Percentiles rank a stretch among this genome's conserved stretches.
phyloP scores from a whole-genome alignment of 2,329 filamentous ascomycete genomes.

The Alternaria tenuissima region DNA sequence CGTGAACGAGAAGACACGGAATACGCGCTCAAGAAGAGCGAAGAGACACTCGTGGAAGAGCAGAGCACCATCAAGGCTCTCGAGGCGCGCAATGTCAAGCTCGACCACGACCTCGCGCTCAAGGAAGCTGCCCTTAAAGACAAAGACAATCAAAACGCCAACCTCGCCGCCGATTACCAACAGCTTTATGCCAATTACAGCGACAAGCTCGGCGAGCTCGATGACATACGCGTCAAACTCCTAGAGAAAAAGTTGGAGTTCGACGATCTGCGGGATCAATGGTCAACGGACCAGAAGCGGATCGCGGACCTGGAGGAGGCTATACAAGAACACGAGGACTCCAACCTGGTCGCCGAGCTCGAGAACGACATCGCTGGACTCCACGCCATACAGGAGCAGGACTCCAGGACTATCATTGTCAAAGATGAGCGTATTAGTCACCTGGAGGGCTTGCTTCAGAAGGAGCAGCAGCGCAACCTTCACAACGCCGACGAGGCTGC shows the following conservation, averaged over 20 bases:
- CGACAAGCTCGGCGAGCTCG: neutral
- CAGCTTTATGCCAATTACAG: neutral
- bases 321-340: constrained; percentile 4
- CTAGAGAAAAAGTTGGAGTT: constrained; percentile 17
- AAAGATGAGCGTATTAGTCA: constrained; percentile 37
- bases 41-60: neutral
- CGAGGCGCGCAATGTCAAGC: constrained; percentile 5
- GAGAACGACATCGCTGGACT: constrained; percentile 23
- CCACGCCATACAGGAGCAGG: constrained; percentile 17
- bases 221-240: constrained; percentile 2
- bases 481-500: constrained; percentile 19
- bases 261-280: constrained; percentile 22
- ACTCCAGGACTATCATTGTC: constrained; percentile 21
- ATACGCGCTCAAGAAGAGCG: constrained; percentile 4
- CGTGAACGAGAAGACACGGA: neutral
- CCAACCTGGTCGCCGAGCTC: constrained; percentile 13
- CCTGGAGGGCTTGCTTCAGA: constrained; percentile 32
- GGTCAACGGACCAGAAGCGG: constrained; percentile 9
- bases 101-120: neutral
- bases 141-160: neutral
- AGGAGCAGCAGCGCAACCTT: constrained; percentile 21
- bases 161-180: constrained; percentile 3
- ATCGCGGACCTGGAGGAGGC: constrained; percentile 20
- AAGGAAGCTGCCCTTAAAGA: neutral
- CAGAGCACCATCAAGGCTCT: neutral